These are phyloP conservation scores for Cyberlindnera galapagoensis DNA, from an alignment of 805 yeast genomes.

Conservation along the genomic window DNA sequence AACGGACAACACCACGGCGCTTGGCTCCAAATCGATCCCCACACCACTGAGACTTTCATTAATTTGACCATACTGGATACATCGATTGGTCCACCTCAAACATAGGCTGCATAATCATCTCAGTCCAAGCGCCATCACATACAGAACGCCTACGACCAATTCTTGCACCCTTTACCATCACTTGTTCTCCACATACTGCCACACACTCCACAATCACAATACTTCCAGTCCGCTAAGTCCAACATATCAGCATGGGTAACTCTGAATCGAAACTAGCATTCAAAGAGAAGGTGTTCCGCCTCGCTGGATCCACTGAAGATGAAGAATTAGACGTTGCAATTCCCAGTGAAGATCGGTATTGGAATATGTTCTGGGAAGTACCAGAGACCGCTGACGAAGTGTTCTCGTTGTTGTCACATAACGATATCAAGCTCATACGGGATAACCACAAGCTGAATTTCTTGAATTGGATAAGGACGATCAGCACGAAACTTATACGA, in stretches of 20 bases:
- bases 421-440: slow-evolving; percentile 55
- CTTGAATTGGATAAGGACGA: slow-evolving; percentile 40
- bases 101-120: too few relatives aligned
- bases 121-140: too few relatives aligned
- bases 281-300: slow-evolving; percentile 52
- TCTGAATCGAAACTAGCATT: slow-evolving; percentile 61
- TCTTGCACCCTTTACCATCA: too few relatives aligned
- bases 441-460: slow-evolving; percentile 54
- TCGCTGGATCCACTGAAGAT: slow-evolving; percentile 38
- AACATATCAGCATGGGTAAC: slow-evolving; percentile 50
- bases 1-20: too few relatives aligned
- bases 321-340: background rate
- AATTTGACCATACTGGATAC: too few relatives aligned
- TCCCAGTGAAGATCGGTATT: slow-evolving; percentile 30
- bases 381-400: slow-evolving; percentile 53
- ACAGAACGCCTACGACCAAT: too few relatives aligned
- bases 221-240: too few relatives aligned
- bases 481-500: slow-evolving; percentile 27
- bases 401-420: slow-evolving; percentile 46
- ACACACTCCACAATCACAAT: too few relatives aligned
- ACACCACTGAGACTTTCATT: too few relatives aligned
- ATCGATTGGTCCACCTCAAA: too few relatives aligned
- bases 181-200: too few relatives aligned
- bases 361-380: slow-evolving; percentile 41
- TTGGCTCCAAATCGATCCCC: too few relatives aligned